Evolutionary conservation across 805 yeast genomes (phyloP).

Genomic region (Torulaspora franciscae): DNA sequence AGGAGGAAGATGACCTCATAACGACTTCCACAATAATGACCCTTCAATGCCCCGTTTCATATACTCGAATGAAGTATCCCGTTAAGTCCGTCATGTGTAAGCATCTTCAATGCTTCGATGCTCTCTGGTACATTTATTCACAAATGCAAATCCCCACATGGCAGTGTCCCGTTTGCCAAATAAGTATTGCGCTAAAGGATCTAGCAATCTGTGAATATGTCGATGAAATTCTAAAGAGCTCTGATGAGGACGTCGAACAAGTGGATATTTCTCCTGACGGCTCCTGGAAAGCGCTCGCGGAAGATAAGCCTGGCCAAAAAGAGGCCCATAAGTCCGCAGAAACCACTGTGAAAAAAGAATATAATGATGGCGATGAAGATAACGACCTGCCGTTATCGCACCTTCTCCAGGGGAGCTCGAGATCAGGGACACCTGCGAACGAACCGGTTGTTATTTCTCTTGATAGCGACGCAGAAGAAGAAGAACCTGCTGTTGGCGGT

Average conservation of each 20-base stretch:
- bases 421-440: constrained; percentile 8
- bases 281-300: constrained; percentile 50
- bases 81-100: constrained; percentile 63
- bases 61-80: constrained; percentile 65
- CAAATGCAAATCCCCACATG: constrained; percentile 81
- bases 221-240: constrained; percentile 50
- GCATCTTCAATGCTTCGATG: constrained; percentile 89
- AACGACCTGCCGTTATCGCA: constrained; percentile 13
- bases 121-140: constrained; percentile 60
- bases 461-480: constrained; percentile 48
- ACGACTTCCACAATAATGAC: constrained; percentile 63
- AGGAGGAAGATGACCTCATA: constrained; percentile 61
- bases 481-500: constrained; percentile 15
- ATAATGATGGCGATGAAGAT: constrained; percentile 25
- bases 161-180: constrained; percentile 81
- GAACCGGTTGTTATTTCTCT: constrained; percentile 45
- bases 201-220: constrained; percentile 74
- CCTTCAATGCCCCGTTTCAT: constrained; percentile 75
- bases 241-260: constrained; percentile 53
- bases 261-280: constrained; percentile 72
- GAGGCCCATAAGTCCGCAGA: constrained; percentile 6
- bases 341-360: constrained; percentile 15
- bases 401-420: constrained; percentile 5
- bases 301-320: constrained; percentile 16
- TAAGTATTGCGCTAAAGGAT: constrained; percentile 46